These are phyloP conservation scores for Triticum dicoccoides DNA, from an alignment of 176 grass and related monocot species.

Conservation along the genomic window DNA sequence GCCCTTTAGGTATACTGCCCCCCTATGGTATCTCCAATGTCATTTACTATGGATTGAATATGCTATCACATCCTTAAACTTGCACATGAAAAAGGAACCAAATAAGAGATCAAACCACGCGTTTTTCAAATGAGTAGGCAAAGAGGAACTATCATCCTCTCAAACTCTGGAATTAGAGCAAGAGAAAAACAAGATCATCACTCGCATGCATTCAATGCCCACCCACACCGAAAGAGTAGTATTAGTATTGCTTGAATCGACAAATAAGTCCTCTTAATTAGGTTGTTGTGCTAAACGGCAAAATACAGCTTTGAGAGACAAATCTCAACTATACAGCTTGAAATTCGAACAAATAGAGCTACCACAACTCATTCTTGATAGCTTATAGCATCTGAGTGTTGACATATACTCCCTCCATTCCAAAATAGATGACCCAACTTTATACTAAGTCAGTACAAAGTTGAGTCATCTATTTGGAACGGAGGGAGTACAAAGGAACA, in stretches of 20 bases:
- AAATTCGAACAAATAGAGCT: not conserved
- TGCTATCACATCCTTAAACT: constrained; percentile 13
- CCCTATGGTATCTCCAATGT: not conserved
- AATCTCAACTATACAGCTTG: not conserved
- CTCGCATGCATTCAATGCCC: constrained; percentile 17
- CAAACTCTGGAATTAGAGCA: not conserved
- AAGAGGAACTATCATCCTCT: constrained; percentile 18
- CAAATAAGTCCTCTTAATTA: constrained; percentile 7
- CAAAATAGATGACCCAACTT: no score
- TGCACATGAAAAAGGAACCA: not conserved
- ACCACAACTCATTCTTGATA: not conserved
- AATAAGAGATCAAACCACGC: not conserved
- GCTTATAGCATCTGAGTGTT: not conserved
- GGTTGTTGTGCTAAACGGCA: not conserved
- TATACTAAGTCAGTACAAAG: no score
- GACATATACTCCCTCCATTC: not conserved
- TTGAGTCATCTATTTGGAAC: no score
- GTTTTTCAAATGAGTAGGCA: constrained; percentile 22
- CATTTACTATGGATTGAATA: not conserved
- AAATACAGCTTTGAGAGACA: not conserved
- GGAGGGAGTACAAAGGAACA: not conserved
- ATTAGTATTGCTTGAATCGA: not conserved
- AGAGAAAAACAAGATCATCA: not conserved
- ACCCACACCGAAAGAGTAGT: not conserved
- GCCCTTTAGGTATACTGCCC: constrained; percentile 32